phyloP scores from a whole-genome alignment of 176 grass and related monocot genomes.

The Bolboschoenus planiculmis region DNA sequence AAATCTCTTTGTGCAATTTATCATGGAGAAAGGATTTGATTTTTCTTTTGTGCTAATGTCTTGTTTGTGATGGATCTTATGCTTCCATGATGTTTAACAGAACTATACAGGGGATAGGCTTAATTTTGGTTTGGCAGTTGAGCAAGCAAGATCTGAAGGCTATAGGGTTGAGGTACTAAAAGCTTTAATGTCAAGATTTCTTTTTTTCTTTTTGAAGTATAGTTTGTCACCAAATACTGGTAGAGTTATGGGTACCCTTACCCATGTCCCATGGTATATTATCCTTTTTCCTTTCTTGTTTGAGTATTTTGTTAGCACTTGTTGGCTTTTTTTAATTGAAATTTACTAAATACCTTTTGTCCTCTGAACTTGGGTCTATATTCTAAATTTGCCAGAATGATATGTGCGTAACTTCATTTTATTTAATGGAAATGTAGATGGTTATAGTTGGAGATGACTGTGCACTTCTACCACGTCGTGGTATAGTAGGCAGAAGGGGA shows the following conservation, averaged over 20 bases:
- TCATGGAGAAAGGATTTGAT: not conserved
- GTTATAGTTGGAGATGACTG: conserved; percentile 78
- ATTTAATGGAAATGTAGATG: conserved; percentile 33
- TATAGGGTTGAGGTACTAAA: conserved; percentile 40
- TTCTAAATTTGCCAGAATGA: conserved; percentile 12
- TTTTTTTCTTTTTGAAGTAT: not conserved
- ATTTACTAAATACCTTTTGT: not conserved
- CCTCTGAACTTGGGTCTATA: not conserved
- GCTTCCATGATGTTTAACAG: conserved; percentile 20
- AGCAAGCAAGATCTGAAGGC: conserved; percentile 55
- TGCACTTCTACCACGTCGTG: conserved; percentile 45
- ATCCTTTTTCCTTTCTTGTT: not conserved
- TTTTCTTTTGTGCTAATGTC: not conserved
- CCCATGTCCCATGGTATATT: not conserved
- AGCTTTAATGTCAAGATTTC: not conserved
- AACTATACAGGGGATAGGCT: conserved; percentile 56
- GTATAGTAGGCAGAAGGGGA: conserved; percentile 65
- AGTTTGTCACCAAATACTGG: not conserved
- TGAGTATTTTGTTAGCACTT: not conserved
- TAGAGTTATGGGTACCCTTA: not conserved
- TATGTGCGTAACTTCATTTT: conserved; percentile 14
- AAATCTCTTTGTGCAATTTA: not conserved
- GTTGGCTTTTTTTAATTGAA: not conserved
- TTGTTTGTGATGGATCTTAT: not conserved
- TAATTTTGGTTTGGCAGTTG: conserved; percentile 57